Evolutionary conservation across 805 yeast species (phyloP), one percentile per base, ranked within the genome.

Genomic region (Kazachstania africana): DNA sequence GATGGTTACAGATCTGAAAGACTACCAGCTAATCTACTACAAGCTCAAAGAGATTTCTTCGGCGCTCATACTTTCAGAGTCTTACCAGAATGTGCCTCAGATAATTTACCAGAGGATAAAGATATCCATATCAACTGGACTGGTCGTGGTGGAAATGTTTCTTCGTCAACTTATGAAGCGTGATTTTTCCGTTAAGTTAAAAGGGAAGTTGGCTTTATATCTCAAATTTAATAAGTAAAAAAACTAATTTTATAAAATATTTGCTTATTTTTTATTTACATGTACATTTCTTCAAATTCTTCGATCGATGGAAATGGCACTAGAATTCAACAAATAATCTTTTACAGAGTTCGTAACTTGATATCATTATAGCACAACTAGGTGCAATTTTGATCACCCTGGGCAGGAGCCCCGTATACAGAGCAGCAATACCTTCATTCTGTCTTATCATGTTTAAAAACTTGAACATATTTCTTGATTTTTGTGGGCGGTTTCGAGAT

Each of bases 1-100:
- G 98, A 88, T 61, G 97, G 97, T 64, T 87, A 82, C 84, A 80
- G 97, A 77, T 79, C 95, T 38, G 94, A 74, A 44, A 74, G 78
- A 62, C 70, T 87, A 57, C 97, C 97, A 58, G 98, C 98, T 47
- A 88, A 88, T 79, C 73, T 88, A 66, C 72, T 88, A 61, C 98
- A 88, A 72, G 98, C 97, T 55, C 98, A 88, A 75, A 84, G 98
- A 75, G 98, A 88, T 65, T 88, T 85, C 83, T 88, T 88, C 57
- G 98, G 98, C 68, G 97, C 98, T 46, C 98, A 88, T 75, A 91
- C 98, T 57, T 88, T 91, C 85, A 75, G 75, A 63, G 93, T 91
- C 44, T 70, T 85, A 59, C 94, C 94, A 50, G 91, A 88, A 63
- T 61, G 51, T 51, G 95, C 84, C 50, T 69, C 72, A 57, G 84